Evolutionary conservation across 176 grass and related monocot species (phyloP).

Genomic region (Triticum dicoccoides): DNA sequence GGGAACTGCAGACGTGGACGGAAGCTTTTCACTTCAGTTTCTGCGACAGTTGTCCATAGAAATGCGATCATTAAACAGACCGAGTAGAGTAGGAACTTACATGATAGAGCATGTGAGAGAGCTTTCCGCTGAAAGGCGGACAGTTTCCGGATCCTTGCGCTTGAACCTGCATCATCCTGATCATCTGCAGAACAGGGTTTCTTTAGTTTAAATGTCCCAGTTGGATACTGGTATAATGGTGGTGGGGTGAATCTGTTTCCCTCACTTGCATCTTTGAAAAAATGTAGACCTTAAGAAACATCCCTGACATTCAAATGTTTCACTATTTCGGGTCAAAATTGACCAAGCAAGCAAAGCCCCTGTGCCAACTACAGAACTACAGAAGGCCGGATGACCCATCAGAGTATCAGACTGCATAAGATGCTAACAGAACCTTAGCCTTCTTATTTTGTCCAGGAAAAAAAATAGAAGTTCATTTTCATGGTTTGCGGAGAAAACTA

Average conservation of each 20-base stretch:
- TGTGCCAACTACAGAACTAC: background rate
- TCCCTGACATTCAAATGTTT: background rate
- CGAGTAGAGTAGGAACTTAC: conserved; percentile 31
- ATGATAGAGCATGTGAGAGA: conserved; percentile 81
- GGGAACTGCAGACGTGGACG: conserved; percentile 50
- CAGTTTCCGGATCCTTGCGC: conserved; percentile 63
- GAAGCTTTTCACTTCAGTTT: conserved; percentile 33
- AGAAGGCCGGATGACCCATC: background rate
- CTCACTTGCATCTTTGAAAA: background rate
- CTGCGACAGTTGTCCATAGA: background rate
- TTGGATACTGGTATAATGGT: background rate
- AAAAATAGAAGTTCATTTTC: background rate
- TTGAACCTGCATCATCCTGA: conserved; percentile 36
- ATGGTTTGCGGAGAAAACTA: background rate
- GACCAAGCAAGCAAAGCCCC: background rate
- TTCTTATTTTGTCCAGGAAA: background rate
- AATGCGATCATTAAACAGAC: background rate
- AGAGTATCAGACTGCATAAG: background rate
- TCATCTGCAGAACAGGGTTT: conserved; percentile 30
- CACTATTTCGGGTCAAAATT: conserved; percentile 5
- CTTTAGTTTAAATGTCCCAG: background rate
- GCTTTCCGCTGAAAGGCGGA: conserved; percentile 83
- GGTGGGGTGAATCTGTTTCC: background rate
- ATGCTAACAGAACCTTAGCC: background rate
- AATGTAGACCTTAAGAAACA: background rate